Conservation (phyloP, 805 yeast genomes). For the Nakazawaea populi region DNA sequence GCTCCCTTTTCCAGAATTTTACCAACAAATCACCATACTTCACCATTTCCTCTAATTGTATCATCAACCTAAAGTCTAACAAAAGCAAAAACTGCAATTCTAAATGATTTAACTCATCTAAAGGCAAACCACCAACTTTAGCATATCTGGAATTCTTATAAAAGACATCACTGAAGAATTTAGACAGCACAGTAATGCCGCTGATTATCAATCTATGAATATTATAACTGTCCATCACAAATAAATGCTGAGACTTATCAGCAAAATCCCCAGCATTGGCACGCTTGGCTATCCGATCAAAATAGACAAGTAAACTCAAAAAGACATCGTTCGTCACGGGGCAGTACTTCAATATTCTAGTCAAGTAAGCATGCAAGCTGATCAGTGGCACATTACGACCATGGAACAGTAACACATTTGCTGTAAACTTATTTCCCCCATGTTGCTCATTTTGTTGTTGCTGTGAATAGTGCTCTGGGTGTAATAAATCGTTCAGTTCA, state of each 20-base stretch:
- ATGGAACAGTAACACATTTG: constrained; percentile 82
- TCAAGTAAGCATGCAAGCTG: constrained; percentile 79
- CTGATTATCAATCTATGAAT: constrained; percentile 91
- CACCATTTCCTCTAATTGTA: constrained; percentile 85
- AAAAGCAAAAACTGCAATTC: constrained; percentile 84
- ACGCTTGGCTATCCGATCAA: constrained; percentile 87
- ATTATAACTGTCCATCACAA: constrained; percentile 94
- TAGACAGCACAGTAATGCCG: constrained; percentile 92
- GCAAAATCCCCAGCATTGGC: constrained; percentile 47
- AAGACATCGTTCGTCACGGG: constrained; percentile 98
- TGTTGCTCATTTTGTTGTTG: constrained; percentile 15
- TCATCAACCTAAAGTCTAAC: constrained; percentile 81
- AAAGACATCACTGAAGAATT: constrained; percentile 90
- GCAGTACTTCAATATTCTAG: constrained; percentile 90
- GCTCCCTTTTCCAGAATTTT: constrained; percentile 79
- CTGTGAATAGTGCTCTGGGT: constrained; percentile 57
- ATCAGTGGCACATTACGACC: constrained; percentile 98
- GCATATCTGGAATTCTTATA: constrained; percentile 94
- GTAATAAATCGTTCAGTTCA: constrained; percentile 82
- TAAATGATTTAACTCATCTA: constrained; percentile 86
- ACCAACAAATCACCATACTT: constrained; percentile 81
- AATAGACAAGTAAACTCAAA: constrained; percentile 81
- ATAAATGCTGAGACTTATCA: constrained; percentile 47
- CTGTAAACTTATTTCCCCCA: constrained; percentile 43
- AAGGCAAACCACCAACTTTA: constrained; percentile 90